Evolutionary conservation across 75 land plant genomes (phyloP).

Genomic region (Ceratopteris richardii): DNA sequence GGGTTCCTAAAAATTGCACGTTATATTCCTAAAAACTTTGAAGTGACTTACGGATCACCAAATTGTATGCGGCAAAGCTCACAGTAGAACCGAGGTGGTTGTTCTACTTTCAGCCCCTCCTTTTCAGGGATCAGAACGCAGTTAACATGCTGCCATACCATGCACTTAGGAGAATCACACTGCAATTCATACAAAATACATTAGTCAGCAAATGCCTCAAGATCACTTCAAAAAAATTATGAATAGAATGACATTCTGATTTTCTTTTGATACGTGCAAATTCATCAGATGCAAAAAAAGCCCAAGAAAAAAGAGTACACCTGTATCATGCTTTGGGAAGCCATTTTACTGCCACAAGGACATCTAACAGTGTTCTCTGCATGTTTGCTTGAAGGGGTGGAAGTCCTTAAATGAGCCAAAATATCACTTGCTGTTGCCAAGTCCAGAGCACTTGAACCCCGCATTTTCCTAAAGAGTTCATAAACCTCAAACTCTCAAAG

Average conservation of each 20-base stretch:
- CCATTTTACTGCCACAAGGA: slow-evolving; percentile 63
- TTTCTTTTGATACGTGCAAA: too few relatives aligned
- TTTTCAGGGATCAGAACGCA: slow-evolving; percentile 92
- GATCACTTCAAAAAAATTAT: too few relatives aligned
- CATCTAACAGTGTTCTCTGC: slow-evolving; percentile 57
- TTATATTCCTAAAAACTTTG: too few relatives aligned
- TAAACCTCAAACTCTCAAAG: neutral
- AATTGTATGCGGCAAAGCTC: slow-evolving; percentile 73
- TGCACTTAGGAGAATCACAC: slow-evolving; percentile 79
- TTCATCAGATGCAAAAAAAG: too few relatives aligned
- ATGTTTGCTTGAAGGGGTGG: neutral
- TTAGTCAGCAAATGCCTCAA: too few relatives aligned
- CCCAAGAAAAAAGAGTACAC: slow-evolving; percentile 17
- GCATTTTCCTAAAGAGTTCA: slow-evolving; percentile 19
- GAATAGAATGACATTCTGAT: too few relatives aligned
- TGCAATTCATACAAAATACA: too few relatives aligned
- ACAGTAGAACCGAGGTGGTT: slow-evolving; percentile 66
- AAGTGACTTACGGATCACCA: slow-evolving; percentile 83
- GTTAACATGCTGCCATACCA: slow-evolving; percentile 75
- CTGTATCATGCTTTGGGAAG: slow-evolving; percentile 60
- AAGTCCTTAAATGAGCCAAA: neutral
- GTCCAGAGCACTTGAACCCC: slow-evolving; percentile 22
- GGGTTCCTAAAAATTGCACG: too few relatives aligned
- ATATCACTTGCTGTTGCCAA: slow-evolving; percentile 13
- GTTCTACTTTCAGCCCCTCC: slow-evolving; percentile 47